Evolutionary conservation across 257 asterid species (phyloP), one percentile per base, ranked within the genome.

Genomic region (Solanum habrochaites): DNA sequence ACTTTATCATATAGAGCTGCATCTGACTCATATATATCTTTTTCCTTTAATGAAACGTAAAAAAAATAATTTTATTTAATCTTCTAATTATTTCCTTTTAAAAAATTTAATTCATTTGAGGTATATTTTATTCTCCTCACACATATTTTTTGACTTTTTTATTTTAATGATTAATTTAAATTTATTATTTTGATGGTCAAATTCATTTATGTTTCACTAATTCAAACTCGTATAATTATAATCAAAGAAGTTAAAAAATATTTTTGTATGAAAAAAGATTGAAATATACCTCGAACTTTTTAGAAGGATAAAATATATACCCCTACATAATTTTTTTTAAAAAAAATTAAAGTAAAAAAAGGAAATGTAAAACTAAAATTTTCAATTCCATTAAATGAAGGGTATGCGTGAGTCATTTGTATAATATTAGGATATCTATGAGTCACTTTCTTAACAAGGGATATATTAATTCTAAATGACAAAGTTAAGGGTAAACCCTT

Each of bases 401-500:
- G 23, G 1, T 52, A 52, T 52, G 18, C 6, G 23, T 52, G 62
- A 52, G 62, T 52, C 23, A 52, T 16, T 52, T 52, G 10, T 52
- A 52, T 52, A 52, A 52, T 1, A 9, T 0, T 6, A 52, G 7
- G 62, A 9, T 52, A 52, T 52, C 2, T 6, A 52, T 52, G n/a
- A 52, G 10, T 52, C 23, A 52, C 62, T 6, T 52, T 52, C 62
- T 16, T 52, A 16, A 52, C 10, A 0, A 52, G 10, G 23, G 4
- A 1, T 52, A 52, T 52, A 52, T 16, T 3, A 52, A 10, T 23
- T 52, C n/a, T 52, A 52, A 52, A 52, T 16, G 23, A 0, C 62
- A 52, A 52, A 52, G 11, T 52, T 7, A 4, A 18, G 2, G n/a
- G 2, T 52, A 52, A 2, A 52, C 0, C 1, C 0, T 52, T 52